phyloP scores from a whole-genome alignment of 2,329 filamentous ascomycete genomes.

The Arthrocladium fulminans region DNA sequence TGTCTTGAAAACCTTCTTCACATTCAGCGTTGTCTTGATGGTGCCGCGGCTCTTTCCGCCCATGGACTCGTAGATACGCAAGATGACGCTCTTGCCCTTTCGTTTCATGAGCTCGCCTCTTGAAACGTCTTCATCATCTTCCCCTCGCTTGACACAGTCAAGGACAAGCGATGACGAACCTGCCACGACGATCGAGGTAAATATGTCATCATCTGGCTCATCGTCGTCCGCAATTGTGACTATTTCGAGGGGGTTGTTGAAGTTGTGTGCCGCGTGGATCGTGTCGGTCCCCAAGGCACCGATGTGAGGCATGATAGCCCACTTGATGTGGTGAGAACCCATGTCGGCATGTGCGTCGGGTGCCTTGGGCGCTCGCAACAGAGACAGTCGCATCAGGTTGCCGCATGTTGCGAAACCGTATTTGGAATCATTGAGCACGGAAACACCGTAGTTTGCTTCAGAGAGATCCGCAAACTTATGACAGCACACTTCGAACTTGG shows the following conservation, averaged over 20 bases:
- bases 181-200: conserved; percentile 56
- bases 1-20: conserved; percentile 70
- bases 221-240: conserved; percentile 23
- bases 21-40: conserved; percentile 58
- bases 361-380: conserved; percentile 81
- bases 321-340: conserved; percentile 78
- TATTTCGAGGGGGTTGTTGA: conserved; percentile 66
- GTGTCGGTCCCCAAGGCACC: conserved; percentile 64
- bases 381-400: conserved; percentile 77
- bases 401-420: conserved; percentile 90
- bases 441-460: conserved; percentile 80
- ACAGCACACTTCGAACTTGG: conserved; percentile 93
- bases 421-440: conserved; percentile 88
- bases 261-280: conserved; percentile 74
- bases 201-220: conserved; percentile 16
- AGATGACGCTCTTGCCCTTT: conserved; percentile 67
- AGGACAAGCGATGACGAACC: conserved; percentile 63
- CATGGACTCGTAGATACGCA: conserved; percentile 80
- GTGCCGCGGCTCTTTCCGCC: conserved; percentile 69
- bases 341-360: conserved; percentile 92
- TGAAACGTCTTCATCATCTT: conserved; percentile 65
- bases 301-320: conserved; percentile 79
- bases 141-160: conserved; percentile 88
- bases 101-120: conserved; percentile 52
- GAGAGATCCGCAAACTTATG: conserved; percentile 90